A percentile compares a stretch with the other conserved stretches of the same genome.
phyloP scores from a whole-genome alignment of 805 yeast genomes.

The Metschnikowia aberdeeniae region DNA sequence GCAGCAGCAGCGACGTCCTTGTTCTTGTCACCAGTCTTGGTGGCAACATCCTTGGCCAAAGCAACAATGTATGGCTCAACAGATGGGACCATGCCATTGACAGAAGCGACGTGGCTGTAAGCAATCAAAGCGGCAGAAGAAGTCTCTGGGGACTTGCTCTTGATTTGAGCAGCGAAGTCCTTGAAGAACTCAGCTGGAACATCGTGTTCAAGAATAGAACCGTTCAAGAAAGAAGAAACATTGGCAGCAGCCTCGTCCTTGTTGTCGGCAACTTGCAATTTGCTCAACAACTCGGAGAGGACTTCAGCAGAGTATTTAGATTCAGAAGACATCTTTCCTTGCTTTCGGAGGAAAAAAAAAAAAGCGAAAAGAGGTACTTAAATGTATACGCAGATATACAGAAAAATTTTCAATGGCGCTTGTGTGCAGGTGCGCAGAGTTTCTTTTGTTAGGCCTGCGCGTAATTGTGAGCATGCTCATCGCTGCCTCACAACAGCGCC shows the following conservation, averaged over 20 bases:
- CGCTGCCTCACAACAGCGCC: neutral
- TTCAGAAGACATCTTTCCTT: slow-evolving; percentile 49
- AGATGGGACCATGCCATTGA: slow-evolving; percentile 75
- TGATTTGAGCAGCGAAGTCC: slow-evolving; percentile 69
- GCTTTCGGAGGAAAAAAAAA: slow-evolving; percentile 14
- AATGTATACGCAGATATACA: slow-evolving; percentile 16
- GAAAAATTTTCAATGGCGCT: slow-evolving; percentile 13
- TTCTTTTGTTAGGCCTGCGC: slow-evolving; percentile 13
- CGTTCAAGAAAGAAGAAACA: slow-evolving; percentile 90
- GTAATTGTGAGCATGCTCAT: slow-evolving; percentile 14
- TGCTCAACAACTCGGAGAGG: slow-evolving; percentile 88
- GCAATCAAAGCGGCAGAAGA: slow-evolving; percentile 82
- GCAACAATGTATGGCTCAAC: slow-evolving; percentile 94
- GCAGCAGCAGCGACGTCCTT: slow-evolving; percentile 71
- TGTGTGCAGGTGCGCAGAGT: slow-evolving; percentile 13
- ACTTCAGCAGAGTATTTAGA: slow-evolving; percentile 68
- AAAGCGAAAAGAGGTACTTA: slow-evolving; percentile 12
- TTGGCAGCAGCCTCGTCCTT: slow-evolving; percentile 83
- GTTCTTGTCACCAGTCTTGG: slow-evolving; percentile 89
- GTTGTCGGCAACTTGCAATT: slow-evolving; percentile 89
- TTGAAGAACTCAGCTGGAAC: slow-evolving; percentile 86
- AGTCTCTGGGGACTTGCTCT: slow-evolving; percentile 61
- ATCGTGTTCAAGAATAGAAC: slow-evolving; percentile 97
- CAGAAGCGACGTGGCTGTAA: slow-evolving; percentile 77
- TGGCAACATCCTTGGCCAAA: slow-evolving; percentile 64